Percentiles rank a stretch among this genome's conserved stretches.
Evolutionary conservation across 2,329 filamentous ascomycete genomes (phyloP).

Genomic region (Claviceps sp.): DNA sequence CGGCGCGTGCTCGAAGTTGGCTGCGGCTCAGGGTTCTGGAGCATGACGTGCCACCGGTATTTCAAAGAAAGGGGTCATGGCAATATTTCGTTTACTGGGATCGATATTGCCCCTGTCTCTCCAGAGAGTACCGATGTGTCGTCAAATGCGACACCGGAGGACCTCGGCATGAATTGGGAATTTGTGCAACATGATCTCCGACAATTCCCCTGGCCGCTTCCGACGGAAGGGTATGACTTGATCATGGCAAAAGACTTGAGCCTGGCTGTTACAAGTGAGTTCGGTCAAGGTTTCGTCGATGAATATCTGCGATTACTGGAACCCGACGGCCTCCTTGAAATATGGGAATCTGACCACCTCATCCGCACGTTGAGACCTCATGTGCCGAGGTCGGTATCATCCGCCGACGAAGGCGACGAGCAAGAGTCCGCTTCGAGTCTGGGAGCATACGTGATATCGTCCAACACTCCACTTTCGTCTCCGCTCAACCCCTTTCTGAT

Average conservation of each 20-base stretch:
- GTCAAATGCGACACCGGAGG: constrained; percentile 32
- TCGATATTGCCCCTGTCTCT: constrained; percentile 67
- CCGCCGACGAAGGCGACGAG: constrained; percentile 31
- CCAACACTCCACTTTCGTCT: constrained; percentile 68
- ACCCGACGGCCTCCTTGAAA: constrained; percentile 66
- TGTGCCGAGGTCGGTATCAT: constrained; percentile 36
- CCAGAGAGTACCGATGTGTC: constrained; percentile 21
- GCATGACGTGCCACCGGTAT: constrained; percentile 72
- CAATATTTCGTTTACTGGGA: constrained; percentile 63
- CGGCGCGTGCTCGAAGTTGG: constrained; percentile 71
- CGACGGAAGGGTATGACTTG: constrained; percentile 69
- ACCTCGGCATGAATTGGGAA: constrained; percentile 70
- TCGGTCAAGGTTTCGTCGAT: constrained; percentile 44
- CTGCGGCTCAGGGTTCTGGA: constrained; percentile 85
- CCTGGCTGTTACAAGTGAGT: constrained; percentile 46
- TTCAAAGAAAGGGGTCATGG: constrained; percentile 55
- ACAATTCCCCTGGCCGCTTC: constrained; percentile 61
- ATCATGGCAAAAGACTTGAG: constrained; percentile 79
- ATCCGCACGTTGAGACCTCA: constrained; percentile 75
- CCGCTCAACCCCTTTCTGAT: constrained; percentile 71
- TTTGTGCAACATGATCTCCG: constrained; percentile 84
- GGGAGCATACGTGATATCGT: constrained; percentile 69
- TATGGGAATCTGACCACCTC: constrained; percentile 81
- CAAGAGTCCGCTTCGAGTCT: constrained; percentile 54
- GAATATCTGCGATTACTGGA: constrained; percentile 67